These are phyloP conservation scores for Penicillium mononematosum DNA, from an alignment of 495 filamentous ascomycete species.

Conservation along the genomic window DNA sequence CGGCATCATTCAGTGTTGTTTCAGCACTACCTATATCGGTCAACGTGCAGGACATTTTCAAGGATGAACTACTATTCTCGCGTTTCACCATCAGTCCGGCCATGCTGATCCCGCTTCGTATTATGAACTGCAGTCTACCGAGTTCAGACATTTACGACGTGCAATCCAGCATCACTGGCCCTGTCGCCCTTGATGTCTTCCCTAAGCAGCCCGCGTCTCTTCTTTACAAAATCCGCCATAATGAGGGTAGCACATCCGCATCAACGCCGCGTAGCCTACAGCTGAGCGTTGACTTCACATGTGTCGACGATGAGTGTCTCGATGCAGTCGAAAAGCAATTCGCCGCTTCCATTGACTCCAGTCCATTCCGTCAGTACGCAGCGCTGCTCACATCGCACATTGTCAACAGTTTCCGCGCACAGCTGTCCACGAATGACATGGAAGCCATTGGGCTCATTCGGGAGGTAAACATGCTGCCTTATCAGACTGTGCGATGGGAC, in stretches of 20 bases:
- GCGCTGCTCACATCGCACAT: conserved; percentile 52
- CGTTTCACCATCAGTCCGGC: conserved; percentile 85
- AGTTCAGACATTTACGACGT: conserved; percentile 69
- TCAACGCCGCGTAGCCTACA: conserved; percentile 55
- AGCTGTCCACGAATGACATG: conserved; percentile 59
- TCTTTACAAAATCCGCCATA: conserved; percentile 69
- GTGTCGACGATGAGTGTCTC: conserved; percentile 64
- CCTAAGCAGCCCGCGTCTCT: conserved; percentile 77
- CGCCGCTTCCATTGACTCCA: conserved; percentile 39
- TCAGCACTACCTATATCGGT: conserved; percentile 82
- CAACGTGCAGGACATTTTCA: conserved; percentile 96
- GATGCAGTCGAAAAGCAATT: conserved; percentile 46
- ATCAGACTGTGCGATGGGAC: conserved; percentile 43
- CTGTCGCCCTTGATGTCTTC: conserved; percentile 64
- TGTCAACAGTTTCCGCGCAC: conserved; percentile 48
- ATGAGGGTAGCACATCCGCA: conserved; percentile 23
- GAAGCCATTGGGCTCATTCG: conserved; percentile 46
- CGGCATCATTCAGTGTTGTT: conserved; percentile 58
- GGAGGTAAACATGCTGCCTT: conserved; percentile 43
- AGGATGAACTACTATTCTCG: conserved; percentile 75
- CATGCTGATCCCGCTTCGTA: conserved; percentile 66
- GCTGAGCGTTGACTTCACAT: conserved; percentile 73
- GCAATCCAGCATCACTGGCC: conserved; percentile 54
- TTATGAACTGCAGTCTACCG: conserved; percentile 68
- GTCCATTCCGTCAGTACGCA: conserved; percentile 44